Base-by-base conservation (phyloP, 2,329 filamentous ascomycete species). In the Microcyclospora pomicola region DNA sequence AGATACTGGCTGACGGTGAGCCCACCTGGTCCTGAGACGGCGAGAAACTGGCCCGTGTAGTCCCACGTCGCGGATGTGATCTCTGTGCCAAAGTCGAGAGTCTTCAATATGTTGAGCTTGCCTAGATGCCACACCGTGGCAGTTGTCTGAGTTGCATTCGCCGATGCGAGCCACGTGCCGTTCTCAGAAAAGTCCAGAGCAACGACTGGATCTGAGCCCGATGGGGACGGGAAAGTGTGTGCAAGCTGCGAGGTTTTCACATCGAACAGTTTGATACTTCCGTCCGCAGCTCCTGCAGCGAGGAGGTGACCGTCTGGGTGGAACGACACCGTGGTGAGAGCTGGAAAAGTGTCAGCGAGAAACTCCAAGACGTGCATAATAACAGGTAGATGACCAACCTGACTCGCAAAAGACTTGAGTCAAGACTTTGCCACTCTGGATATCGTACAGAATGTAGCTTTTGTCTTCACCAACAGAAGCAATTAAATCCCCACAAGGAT, bases 221-320 rank as follows among this genome's bases (percentile, higher is more conserved):
- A 56, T 6, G 69, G 66, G 16, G 56, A 46, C 10, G 50, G 49
- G 59, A 92, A 94, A 39, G 74, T 77, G 19, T 84, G 84, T 19
- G 84, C 83, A 47, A 77, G 72, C 42, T 79, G 73, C 29, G 86
- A 80, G 0, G 75, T 82, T 60, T 82, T 87, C 49, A 86, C 80
- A 61, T 94, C 82, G 63, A 82, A 96, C 37, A 98, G 73, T 59
- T 87, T 84, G 58, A 98, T 81, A 41, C 85, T 77, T 33, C 85
- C 85, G 35, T 80, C 71, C 9, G 66, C 66, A n/a, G 81, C 82
- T 45, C 88, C 91, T 2, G 80, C 82, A 30, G 85, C 88, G 50
- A 96, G 76, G 5, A 98, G 71, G 56, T 95, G 84, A n/a, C 91
- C 91, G 55, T 98, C 91, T 6, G 92, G 91, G 58, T 98, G 91